Conservation (phyloP, 2,329 filamentous ascomycete species). For the Venturiaceae sp. region DNA sequence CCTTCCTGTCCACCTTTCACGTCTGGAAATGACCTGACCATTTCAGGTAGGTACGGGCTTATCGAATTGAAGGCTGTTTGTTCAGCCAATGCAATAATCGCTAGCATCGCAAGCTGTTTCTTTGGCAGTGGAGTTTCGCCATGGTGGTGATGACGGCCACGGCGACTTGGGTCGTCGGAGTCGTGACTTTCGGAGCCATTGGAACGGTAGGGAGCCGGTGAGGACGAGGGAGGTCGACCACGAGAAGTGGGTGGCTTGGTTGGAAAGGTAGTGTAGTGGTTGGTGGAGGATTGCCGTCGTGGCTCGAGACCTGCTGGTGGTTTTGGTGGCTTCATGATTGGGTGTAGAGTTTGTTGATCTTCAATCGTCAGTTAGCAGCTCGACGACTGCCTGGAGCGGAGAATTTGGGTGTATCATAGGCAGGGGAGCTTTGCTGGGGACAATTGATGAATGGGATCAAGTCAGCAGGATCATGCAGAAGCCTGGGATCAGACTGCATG, state of each 20-base stretch:
- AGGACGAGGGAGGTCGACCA: conserved; percentile 37
- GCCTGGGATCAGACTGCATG: no score
- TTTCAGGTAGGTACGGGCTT: conserved; percentile 85
- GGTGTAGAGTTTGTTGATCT: neutral
- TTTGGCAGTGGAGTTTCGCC: conserved; percentile 68
- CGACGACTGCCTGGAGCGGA: neutral
- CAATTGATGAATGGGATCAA: neutral
- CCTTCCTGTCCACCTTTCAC: conserved; percentile 64
- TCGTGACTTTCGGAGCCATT: conserved; percentile 13
- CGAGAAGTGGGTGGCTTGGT: conserved; percentile 59
- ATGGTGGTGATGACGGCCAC: conserved; percentile 16
- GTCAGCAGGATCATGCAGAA: no score
- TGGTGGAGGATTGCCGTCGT: conserved; percentile 35
- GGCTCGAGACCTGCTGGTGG: neutral
- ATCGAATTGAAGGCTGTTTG: conserved; percentile 97
- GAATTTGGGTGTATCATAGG: neutral
- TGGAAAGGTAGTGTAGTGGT: conserved; percentile 75
- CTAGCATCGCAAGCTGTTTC: conserved; percentile 73
- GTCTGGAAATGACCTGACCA: conserved; percentile 79
- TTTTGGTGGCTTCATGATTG: neutral
- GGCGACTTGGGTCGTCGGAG: conserved; percentile 22
- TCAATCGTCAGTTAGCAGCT: neutral
- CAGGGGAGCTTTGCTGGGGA: neutral
- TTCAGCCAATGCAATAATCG: conserved; percentile 81
- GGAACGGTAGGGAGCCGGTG: conserved; percentile 12